phyloP scores from a whole-genome alignment of 1,139 yeast species.

The Taphrina pruni region DNA sequence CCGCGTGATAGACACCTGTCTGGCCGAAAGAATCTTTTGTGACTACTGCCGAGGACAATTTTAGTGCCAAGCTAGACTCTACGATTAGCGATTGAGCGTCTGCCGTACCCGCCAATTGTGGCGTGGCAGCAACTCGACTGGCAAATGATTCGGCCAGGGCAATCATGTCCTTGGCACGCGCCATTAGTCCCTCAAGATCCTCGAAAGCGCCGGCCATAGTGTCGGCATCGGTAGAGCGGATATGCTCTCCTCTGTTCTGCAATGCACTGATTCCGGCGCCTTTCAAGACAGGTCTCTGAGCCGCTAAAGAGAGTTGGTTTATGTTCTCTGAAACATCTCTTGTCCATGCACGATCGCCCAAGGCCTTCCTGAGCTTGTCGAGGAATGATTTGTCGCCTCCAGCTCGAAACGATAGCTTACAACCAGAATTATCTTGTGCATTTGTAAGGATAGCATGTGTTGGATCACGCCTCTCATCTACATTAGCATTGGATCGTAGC shows the following conservation, averaged over 20 bases:
- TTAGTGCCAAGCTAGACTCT: conserved; percentile 51
- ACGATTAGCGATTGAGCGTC: conserved; percentile 46
- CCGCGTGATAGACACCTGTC: conserved; percentile 56
- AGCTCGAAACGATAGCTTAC: conserved; percentile 22
- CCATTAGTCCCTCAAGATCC: conserved; percentile 77
- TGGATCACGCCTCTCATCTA: conserved; percentile 46
- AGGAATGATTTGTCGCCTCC: conserved; percentile 32
- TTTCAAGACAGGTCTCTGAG: background rate
- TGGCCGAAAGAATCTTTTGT: conserved; percentile 53
- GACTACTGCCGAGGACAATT: conserved; percentile 51
- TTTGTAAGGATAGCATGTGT: conserved; percentile 2
- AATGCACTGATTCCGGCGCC: conserved; percentile 71
- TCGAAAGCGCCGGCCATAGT: conserved; percentile 73
- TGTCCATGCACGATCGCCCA: conserved; percentile 34
- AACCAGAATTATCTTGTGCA: conserved; percentile 12
- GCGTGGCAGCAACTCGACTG: conserved; percentile 50
- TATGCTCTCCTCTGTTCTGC: conserved; percentile 64
- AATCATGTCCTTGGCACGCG: conserved; percentile 73
- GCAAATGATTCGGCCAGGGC: conserved; percentile 62
- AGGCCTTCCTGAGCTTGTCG: conserved; percentile 34
- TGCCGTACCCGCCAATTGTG: conserved; percentile 40
- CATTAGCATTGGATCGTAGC: conserved; percentile 45
- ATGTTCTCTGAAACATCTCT: conserved; percentile 38
- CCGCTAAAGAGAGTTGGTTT: conserved; percentile 33
- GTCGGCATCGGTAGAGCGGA: conserved; percentile 65